Evolutionary conservation across 108 stramenopile species (phyloP), one percentile per base, ranked within the genome.

Genomic region (Skeletonema potamos): DNA sequence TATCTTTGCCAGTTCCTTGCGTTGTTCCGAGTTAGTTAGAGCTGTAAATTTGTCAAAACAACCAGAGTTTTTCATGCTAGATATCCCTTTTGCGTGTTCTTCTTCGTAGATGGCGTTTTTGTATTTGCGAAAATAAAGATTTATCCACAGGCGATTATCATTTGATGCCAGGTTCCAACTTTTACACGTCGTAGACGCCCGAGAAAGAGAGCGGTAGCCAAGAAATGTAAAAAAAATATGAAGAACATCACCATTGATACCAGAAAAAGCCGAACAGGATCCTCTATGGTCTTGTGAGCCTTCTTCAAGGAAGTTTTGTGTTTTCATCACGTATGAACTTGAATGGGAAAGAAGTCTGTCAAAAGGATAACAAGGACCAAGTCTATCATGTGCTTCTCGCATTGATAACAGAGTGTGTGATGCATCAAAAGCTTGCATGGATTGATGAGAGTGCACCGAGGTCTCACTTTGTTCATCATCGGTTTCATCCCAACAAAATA

Each of bases 201-300:
- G 66, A 33, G 72, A 41, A 12, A 79, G 66, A 1, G 78, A 79
- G 9, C 78, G 78, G 65, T 66, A 79, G 1, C 78, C 72, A 36
- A 79, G 66, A 59, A 73, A 79, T 0, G 51, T 28, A 32, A 79
- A 68, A 36, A 73, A 27, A n/a, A 2, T 46, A 11, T 62, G 27
- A n/a, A 79, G 65, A 13, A 68, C 54, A 33, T 69, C 66, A 33
- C 63, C 37, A 62, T 41, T 32, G 12, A 65, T 66, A 41, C 44
- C 41, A 26, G 69, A 58, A 9, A 70, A 61, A 29, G 64, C 55
- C 9, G 44, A 51, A 1, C 22, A 54, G n/a, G 1, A 2, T 27
- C 32, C 32, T 54, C 36, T 6, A 62, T 17, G 54, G 41, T 51
- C 48, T 51, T 51, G 18, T 51, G 22, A 18, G 4, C 2, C 2